Percentiles rank a stretch among this genome's conserved stretches.
phyloP scores from a whole-genome alignment of 352 stramenopile species.

The Pythium myriotylum region DNA sequence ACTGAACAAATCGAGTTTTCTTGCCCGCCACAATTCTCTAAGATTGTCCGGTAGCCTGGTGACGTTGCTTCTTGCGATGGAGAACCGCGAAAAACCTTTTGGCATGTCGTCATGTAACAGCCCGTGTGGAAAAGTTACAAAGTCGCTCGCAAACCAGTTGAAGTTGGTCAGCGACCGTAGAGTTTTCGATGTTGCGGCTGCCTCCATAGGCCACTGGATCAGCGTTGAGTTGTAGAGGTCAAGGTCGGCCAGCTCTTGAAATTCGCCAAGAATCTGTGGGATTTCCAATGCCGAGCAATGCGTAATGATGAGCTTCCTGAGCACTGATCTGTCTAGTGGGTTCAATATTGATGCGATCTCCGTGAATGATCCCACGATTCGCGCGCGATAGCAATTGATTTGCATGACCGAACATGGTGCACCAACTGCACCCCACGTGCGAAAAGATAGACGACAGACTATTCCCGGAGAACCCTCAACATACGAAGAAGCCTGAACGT shows the following conservation, averaged over 20 bases:
- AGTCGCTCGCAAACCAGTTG: constrained; percentile 14
- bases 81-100: constrained; percentile 12
- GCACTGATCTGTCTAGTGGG: constrained; percentile 6
- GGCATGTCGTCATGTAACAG: constrained; percentile 15
- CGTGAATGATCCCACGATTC: background rate
- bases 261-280: constrained; percentile 12
- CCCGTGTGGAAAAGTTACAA: constrained; percentile 6
- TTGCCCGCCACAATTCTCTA: constrained; percentile 8
- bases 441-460: constrained; percentile 13
- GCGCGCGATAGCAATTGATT: constrained; percentile 22
- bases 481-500: background rate
- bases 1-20: constrained; percentile 16
- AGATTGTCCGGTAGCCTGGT: constrained; percentile 19
- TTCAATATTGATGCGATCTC: constrained; percentile 6
- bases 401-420: constrained; percentile 24
- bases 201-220: constrained; percentile 8
- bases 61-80: constrained; percentile 17
- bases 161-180: constrained; percentile 15
- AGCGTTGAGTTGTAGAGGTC: constrained; percentile 28
- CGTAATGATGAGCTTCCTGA: constrained; percentile 26
- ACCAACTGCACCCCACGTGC: constrained; percentile 5
- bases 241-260: constrained; percentile 9
- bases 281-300: constrained; percentile 23
- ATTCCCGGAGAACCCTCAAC: too few species aligned
- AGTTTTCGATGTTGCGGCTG: constrained; percentile 15